Evolutionary conservation across 2,329 filamentous ascomycete genomes (phyloP), one percentile per base, ranked within the genome.

Genomic region (Lachnellula suecica): DNA sequence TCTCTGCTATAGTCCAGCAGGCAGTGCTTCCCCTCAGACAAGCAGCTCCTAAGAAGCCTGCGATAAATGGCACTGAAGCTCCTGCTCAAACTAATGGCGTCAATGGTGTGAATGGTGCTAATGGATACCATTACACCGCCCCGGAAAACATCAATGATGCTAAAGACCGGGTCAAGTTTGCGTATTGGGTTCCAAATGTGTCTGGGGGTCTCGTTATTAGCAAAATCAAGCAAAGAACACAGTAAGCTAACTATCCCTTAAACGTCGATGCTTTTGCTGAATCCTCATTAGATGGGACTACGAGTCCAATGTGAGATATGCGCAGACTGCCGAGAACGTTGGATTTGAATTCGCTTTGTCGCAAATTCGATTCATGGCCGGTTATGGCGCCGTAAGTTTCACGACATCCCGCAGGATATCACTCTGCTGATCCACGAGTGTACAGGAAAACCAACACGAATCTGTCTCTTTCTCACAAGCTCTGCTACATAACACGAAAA

Each of bases 181-280:
- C 75, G 9, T 79, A 79, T 63, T 79, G 76, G 77, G 75, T 79
- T 0, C 77, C 77, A 15, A 79, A 79, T 54, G 77, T 79, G 4
- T 79, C 75, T 0, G 77, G 77, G 24, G 77, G 76, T 10, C 69
- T 80, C 1, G 76, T 80, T 11, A 76, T 79, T 37, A 75, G 71
- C 53, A 79, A 79, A 57, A 78, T 79, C 46, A 71, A 72, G 4
- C 77, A 79, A 55, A 68, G 65, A 20, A 79, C 77, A 0, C 53
- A 53, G 57, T 64, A 47, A 9, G 45, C 22, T 35, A 17, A 9
- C 2, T 20, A 2, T 25, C 8, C 17, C 11, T 4, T 20, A 23
- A 3, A 15, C 15, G 3, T 11, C 22, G 4, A 35, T 17, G 8
- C 29, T 9, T 23, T 31, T 42, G 20, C 46, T 31, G n/a, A 44